Evolutionary conservation across 495 filamentous ascomycete genomes (phyloP), one percentile per base, ranked within the genome.

Genomic region (Hyaloscypha hepaticicola): DNA sequence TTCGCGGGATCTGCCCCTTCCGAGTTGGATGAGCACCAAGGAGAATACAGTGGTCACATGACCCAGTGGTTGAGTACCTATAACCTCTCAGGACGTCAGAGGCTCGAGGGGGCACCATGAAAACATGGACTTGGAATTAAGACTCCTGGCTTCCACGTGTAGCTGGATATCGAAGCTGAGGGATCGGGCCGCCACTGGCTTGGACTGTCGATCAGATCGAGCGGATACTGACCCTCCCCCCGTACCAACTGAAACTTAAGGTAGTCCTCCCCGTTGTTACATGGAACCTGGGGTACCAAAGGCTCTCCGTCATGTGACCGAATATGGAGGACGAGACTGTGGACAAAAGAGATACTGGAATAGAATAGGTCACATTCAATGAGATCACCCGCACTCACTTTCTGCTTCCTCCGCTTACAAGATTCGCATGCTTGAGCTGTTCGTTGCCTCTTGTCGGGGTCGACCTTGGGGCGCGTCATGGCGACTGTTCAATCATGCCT

Each of bases 371-470:
- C 38, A 45, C 38, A 45, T 8, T 45, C 16, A 19, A 45, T 45
- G 38, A 45, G 38, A 76, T 50, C 25, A 27, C 6, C 19, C 22
- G 50, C 19, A 49, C 83, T 76, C 66, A 86, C 85, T 80, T 91
- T 91, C 76, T 91, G 88, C 76, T 91, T 91, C 69, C 89, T 82
- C 60, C 87, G 80, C 77, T 91, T 92, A 78, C 89, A 92, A 70
- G 84, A 88, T 68, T 91, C 87, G 74, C 89, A 92, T 41, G 89
- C 89, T 62, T 84, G 83, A 45, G 85, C 85, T 65, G 83, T 87
- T 59, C 85, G 79, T 72, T 86, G 84, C 66, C 85, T 80, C 73
- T 87, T 85, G 68, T 87, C 85, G 65, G 83, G 83, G 64, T 84
- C 82, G 61, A 88, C 84, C 73, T 83, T 86, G 41, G 83, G 84